Conservation (phyloP, 2,329 filamentous ascomycete genomes). For the Rutstroemia sp. region DNA sequence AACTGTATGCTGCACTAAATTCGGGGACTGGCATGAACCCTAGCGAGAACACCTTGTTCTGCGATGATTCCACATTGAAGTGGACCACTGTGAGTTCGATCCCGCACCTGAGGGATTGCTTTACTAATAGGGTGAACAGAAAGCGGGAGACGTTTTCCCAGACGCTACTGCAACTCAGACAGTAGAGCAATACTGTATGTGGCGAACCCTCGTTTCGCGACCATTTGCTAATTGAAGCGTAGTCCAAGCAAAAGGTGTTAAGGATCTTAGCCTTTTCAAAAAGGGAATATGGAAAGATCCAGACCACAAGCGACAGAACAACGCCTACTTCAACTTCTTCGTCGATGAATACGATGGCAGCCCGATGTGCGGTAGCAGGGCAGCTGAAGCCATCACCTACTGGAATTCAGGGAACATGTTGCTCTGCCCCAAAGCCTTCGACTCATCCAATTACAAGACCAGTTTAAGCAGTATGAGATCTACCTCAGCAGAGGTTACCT, state of each 20-base stretch:
- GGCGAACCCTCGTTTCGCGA: neutral
- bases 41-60: slow-evolving; percentile 2
- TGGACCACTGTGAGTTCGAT: neutral
- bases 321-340: neutral
- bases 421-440: slow-evolving; percentile 1
- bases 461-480: slow-evolving; percentile 2
- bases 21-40: neutral
- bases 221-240: neutral
- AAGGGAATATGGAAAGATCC: slow-evolving; percentile 1
- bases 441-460: neutral
- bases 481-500: neutral
- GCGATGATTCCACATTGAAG: slow-evolving; percentile 5
- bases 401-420: slow-evolving; percentile 1
- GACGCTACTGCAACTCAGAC: neutral
- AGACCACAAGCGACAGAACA: neutral
- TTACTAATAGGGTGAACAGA: neutral
- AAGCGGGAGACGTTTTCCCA: slow-evolving; percentile 1
- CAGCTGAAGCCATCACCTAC: slow-evolving; percentile 3
- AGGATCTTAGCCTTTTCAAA: neutral
- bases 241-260: neutral
- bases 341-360: slow-evolving; percentile 5
- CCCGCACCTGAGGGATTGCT: neutral
- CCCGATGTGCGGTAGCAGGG: neutral
- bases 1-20: slow-evolving; percentile 1
- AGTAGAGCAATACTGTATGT: neutral